Conservation (phyloP, 1,139 yeast genomes). For the Blastobotrys serpentis region DNA sequence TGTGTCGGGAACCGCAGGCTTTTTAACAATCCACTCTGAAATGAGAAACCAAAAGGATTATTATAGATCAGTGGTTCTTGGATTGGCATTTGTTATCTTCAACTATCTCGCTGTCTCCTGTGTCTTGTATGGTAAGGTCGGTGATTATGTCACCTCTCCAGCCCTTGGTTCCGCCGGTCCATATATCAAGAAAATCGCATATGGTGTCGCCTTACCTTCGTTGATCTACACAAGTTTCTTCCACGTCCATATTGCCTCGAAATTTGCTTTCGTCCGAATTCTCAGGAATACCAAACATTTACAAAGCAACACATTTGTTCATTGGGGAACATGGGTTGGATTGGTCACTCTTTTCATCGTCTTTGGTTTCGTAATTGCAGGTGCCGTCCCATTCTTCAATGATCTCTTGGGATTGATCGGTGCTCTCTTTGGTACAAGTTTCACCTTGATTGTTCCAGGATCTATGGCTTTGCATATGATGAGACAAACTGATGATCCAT, state of each 20-base stretch:
- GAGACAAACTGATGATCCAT: not conserved
- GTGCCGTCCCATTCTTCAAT: slow-evolving; percentile 61
- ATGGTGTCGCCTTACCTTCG: slow-evolving; percentile 17
- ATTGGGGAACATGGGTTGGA: slow-evolving; percentile 54
- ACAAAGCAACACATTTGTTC: slow-evolving; percentile 31
- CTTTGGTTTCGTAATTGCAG: slow-evolving; percentile 57
- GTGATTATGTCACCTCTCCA: slow-evolving; percentile 17
- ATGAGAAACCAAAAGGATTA: slow-evolving; percentile 15
- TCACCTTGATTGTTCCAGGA: slow-evolving; percentile 16
- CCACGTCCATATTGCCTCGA: slow-evolving; percentile 16
- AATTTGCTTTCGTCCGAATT: slow-evolving; percentile 15
- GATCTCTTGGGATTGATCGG: slow-evolving; percentile 59
- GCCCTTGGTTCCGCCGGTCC: slow-evolving; percentile 20
- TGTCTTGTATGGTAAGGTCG: slow-evolving; percentile 16
- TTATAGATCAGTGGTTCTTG: slow-evolving; percentile 11
- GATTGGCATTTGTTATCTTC: slow-evolving; percentile 14
- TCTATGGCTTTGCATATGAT: slow-evolving; percentile 13
- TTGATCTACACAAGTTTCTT: slow-evolving; percentile 14
- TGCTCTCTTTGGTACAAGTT: slow-evolving; percentile 44
- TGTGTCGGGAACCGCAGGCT: slow-evolving; percentile 15
- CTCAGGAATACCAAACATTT: slow-evolving; percentile 14
- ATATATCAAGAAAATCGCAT: slow-evolving; percentile 16
- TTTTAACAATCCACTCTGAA: slow-evolving; percentile 18
- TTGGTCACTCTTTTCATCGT: slow-evolving; percentile 49
- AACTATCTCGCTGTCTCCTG: slow-evolving; percentile 15